phyloP scores from a whole-genome alignment of 2,329 filamentous ascomycete genomes.

The Penicillium sp. region DNA sequence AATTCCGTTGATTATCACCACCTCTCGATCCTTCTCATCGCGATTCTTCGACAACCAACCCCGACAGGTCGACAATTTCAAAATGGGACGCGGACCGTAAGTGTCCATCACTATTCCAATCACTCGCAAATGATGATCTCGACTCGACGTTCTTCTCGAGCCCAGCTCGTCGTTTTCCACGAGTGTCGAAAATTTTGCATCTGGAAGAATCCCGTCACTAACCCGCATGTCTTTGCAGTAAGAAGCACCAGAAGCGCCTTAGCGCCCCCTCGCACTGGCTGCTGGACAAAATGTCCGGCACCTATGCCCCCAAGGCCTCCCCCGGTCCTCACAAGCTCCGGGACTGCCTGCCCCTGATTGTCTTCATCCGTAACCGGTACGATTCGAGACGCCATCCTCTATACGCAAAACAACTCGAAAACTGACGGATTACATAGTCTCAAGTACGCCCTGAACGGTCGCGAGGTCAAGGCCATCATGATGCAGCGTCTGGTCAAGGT shows the following conservation, averaged over 20 bases:
- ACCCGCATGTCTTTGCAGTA: conserved; percentile 52
- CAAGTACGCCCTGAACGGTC: conserved; percentile 99
- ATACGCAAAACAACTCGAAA: background rate
- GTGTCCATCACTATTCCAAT: conserved; percentile 27
- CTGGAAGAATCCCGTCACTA: conserved; percentile 17
- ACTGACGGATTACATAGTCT: conserved; percentile 56
- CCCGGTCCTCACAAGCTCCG: conserved; percentile 98
- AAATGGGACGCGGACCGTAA: conserved; percentile 57
- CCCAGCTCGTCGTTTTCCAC: conserved; percentile 2
- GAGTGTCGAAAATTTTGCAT: conserved; percentile 8
- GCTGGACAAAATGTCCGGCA: conserved; percentile 97
- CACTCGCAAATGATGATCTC: background rate
- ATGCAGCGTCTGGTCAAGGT: conserved; percentile 99
- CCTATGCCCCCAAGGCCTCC: conserved; percentile 65
- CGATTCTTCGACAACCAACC: conserved; percentile 38
- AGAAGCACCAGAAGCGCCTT: conserved; percentile 99
- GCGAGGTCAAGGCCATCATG: conserved; percentile 94
- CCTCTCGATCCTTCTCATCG: conserved; percentile 19
- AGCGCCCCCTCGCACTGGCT: conserved; percentile 99
- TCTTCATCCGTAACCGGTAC: conserved; percentile 81
- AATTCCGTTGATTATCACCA: conserved; percentile 19
- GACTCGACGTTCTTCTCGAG: conserved; percentile 1
- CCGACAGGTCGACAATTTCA: conserved; percentile 40
- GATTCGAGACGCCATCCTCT: conserved; percentile 14
- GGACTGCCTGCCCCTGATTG: conserved; percentile 97